Base-by-base conservation (phyloP, 257 asterid genomes). In the Hygrophila difformis region DNA sequence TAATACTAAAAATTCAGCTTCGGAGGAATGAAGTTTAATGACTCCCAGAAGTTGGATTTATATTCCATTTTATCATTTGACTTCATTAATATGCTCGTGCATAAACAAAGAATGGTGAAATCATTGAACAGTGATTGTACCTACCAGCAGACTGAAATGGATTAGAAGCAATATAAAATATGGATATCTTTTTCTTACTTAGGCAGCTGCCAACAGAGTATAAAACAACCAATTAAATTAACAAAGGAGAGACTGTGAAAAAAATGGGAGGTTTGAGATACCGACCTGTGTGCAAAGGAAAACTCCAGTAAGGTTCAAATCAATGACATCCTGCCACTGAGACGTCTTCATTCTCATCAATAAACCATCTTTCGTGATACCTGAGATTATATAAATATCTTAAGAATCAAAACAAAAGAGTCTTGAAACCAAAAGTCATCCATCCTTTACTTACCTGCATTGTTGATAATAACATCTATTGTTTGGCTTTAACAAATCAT, bases 281-380 rank as follows among this genome's bases (percentile, higher is more conserved):
- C 49, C 48, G 42, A 78, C 98, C 84, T 91, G 99, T 52, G 87
- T 82, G 72, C 96, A 91, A 16, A 91, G 73, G 72, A 68, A 91
- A 52, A 82, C 98, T 16, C 96, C 96, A 6, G 96, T 91, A 39
- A 89, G 94, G 69, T 89, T 89, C 49, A 89, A 80, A 77, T 76
- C 93, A 44, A 89, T 89, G 72, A 89, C 96, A 53, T 89, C 98
- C 65, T 82, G 83, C 98, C 98, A 89, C 41, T 89, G 96, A 51
- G 95, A 56, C 24, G 59, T 61, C 77, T 81, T 85, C 96, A 85
- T 85, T 73, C 92, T 79, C 96, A 89, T 89, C 78, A 89, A 65
- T 69, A 85, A 76, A 44, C 92, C 87, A 70, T 85, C 96, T 69
- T 92, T 80, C 8, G 96, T 82, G 59, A 89, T 89, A 38, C 96